phyloP scores from a whole-genome alignment of 2,329 filamentous ascomycete genomes.

The Venturiaceae sp. region DNA sequence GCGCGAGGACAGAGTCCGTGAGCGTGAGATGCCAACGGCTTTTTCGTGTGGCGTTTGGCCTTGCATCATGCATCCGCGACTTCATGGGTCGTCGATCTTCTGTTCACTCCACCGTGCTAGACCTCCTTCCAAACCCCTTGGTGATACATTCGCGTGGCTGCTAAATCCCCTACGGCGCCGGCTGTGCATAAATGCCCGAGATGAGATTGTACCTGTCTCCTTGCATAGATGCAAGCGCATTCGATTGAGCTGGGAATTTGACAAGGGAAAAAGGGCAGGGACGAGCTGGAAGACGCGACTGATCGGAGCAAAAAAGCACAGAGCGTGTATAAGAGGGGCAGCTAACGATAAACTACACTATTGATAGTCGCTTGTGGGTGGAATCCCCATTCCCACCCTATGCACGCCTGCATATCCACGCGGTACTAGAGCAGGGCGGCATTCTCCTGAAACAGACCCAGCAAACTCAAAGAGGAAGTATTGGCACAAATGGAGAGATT shows the following conservation, averaged over 20 bases:
- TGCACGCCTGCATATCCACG: background rate
- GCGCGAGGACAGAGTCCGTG: background rate
- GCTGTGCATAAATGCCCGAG: background rate
- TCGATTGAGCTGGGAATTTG: background rate
- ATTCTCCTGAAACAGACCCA: background rate
- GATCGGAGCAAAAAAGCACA: background rate
- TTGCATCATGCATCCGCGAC: too few species aligned
- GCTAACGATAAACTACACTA: background rate
- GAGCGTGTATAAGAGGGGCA: background rate
- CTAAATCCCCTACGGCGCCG: background rate
- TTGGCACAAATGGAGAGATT: background rate
- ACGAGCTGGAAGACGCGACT: background rate
- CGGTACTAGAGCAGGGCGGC: background rate
- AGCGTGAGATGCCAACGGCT: background rate
- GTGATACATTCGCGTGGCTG: background rate
- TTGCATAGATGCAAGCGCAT: background rate
- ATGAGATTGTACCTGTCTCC: background rate
- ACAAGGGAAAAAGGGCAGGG: background rate
- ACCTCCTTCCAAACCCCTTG: background rate
- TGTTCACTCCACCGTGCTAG: background rate
- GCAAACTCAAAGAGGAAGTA: background rate
- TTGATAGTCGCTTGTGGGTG: background rate
- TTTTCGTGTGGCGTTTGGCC: background rate
- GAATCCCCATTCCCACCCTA: background rate
- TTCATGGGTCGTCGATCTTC: background rate